Conservation (phyloP, 179 eudicot species). For the Silene coronaria region DNA sequence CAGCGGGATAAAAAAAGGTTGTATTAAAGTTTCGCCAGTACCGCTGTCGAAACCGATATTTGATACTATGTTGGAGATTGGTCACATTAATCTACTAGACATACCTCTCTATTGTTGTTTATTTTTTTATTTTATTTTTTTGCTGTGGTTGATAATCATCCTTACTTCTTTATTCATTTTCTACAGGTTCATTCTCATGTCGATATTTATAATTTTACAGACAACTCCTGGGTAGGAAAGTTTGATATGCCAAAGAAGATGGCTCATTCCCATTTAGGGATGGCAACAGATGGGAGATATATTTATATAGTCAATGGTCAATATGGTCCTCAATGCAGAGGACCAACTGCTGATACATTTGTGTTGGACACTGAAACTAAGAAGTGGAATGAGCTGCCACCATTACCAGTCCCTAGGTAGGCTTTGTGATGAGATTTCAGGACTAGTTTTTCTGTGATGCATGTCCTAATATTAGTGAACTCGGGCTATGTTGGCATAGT, state of each 20-base stretch:
- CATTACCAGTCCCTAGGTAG: conserved; percentile 90
- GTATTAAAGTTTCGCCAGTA: too few species aligned
- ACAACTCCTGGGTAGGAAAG: conserved; percentile 83
- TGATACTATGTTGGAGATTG: not conserved
- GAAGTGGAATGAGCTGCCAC: conserved; percentile 70
- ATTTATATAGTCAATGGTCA: conserved; percentile 91
- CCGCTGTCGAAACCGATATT: not conserved
- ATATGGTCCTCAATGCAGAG: conserved; percentile 98
- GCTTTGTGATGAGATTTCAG: not conserved
- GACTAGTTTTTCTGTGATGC: not conserved
- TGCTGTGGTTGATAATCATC: not conserved
- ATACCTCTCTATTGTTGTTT: not conserved
- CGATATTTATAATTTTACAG: conserved; percentile 82
- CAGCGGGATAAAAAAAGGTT: too few species aligned
- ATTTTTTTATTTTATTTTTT: too few species aligned
- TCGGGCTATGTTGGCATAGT: not conserved
- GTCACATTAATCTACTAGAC: not conserved
- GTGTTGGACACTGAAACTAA: conserved; percentile 78
- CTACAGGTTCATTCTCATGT: conserved; percentile 95
- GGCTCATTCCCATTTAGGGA: conserved; percentile 99
- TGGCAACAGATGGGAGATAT: conserved; percentile 95
- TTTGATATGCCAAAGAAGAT: conserved; percentile 99
- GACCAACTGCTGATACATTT: conserved; percentile 84
- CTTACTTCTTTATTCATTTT: conserved; percentile 16
- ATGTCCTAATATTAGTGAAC: not conserved